Percentiles rank a stretch among this genome's conserved stretches.
These are phyloP conservation scores for Debaryomyces tyrocola DNA, from an alignment of 805 yeast species.

Conservation along the genomic window DNA sequence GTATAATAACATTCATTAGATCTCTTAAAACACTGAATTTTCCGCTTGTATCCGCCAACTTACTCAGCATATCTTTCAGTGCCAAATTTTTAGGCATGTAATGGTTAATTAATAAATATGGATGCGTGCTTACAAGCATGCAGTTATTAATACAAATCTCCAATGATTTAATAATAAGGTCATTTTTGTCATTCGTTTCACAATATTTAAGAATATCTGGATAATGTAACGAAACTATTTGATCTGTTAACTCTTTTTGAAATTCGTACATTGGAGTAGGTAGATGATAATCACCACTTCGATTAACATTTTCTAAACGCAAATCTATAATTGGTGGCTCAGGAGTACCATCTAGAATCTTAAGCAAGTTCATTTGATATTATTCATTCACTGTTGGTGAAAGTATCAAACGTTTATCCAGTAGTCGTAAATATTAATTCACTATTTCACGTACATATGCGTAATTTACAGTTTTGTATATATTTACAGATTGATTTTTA, in stretches of 20 bases:
- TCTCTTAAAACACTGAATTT: slow-evolving; percentile 74
- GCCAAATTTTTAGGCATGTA: slow-evolving; percentile 78
- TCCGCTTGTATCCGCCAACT: slow-evolving; percentile 77
- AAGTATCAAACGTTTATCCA: background rate
- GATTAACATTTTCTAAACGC: slow-evolving; percentile 45
- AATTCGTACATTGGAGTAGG: slow-evolving; percentile 84
- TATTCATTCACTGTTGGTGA: background rate
- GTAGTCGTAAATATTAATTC: background rate
- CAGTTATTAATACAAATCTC: slow-evolving; percentile 74
- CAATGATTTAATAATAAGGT: slow-evolving; percentile 70
- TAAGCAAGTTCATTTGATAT: slow-evolving; percentile 63
- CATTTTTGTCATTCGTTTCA: slow-evolving; percentile 53
- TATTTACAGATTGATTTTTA: background rate
- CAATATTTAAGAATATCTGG: slow-evolving; percentile 86
- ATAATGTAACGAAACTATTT: slow-evolving; percentile 87
- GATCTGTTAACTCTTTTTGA: slow-evolving; percentile 87
- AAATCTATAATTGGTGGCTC: slow-evolving; percentile 73
- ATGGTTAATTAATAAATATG: slow-evolving; percentile 80
- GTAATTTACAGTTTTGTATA: slow-evolving; percentile 1
- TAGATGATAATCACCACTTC: slow-evolving; percentile 65
- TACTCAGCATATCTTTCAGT: slow-evolving; percentile 67
- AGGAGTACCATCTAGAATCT: slow-evolving; percentile 79
- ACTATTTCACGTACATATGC: background rate
- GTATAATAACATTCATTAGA: slow-evolving; percentile 55
- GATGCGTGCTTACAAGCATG: slow-evolving; percentile 83